Base-by-base conservation (phyloP, 129 eudicot species). In the Rutidosis leptorrhynchoides region DNA sequence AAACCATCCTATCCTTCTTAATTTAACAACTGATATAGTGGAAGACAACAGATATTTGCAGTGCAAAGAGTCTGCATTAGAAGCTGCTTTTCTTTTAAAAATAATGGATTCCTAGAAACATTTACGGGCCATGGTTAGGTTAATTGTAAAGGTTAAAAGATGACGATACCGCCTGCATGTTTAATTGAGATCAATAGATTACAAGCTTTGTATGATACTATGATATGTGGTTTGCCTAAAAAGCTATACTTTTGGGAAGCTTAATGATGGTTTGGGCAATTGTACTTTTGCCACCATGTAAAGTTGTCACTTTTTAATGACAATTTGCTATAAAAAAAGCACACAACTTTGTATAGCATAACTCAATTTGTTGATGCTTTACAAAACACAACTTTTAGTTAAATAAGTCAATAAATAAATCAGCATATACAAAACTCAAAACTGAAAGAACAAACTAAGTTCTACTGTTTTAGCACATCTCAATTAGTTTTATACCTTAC, bases 1-100 rank as follows among this genome's bases (percentile, higher is more conserved):
- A 30, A 77, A 72, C 23, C 95, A 78, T 70, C 98, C 98, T 15
- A 72, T 88, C 49, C 78, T 93, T 62, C 86, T 86, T 1, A 89
- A 80, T 79, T 61, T 89, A 70, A 83, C 85, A 0, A 72, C 83
- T 0, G 95, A 93, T 76, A 51, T 85, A 62, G 92, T 88, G 14
- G 96, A 93, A 53, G 95, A 93, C 3, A 93, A 93, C 59, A 82
- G 80, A 59, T 93, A 86, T 67, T 69, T 86, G 73, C 89, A 84
- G 71, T 81, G 84, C 83, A 89, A 89, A 77, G 96, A 89, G 74
- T 82, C 89, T 6, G 98, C 98, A 1, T 19, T 93, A 28, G 96
- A 93, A 72, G 78, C 87, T 63, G 95, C 98, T 57, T 93, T 93
- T 75, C 92, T 93, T 14, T 63, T 93, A 32, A 88, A 86, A 80